phyloP scores from a whole-genome alignment of 2,329 filamentous ascomycete species.

The Sporothrix humicola region DNA sequence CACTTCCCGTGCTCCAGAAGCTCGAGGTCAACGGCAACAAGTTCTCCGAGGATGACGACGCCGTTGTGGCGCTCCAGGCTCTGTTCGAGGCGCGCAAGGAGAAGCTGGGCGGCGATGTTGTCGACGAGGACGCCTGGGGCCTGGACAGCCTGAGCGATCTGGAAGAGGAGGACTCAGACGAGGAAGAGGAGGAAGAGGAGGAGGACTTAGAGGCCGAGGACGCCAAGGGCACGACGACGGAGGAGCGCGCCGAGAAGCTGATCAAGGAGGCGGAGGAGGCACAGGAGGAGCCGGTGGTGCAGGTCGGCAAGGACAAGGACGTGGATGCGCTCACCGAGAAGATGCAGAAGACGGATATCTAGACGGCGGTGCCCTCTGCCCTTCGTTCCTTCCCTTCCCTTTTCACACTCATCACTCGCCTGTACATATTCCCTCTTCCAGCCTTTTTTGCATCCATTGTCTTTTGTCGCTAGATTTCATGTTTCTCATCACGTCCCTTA shows the following conservation, averaged over 20 bases:
- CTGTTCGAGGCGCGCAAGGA: conserved; percentile 81
- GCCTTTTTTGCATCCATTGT: conserved; percentile 23
- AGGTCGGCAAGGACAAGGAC: conserved; percentile 69
- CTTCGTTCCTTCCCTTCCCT: not conserved
- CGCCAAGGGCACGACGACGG: conserved; percentile 54
- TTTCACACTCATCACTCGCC: not conserved
- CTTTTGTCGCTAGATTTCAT: conserved; percentile 8
- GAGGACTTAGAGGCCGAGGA: conserved; percentile 73
- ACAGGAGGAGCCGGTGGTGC: conserved; percentile 74
- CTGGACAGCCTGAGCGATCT: conserved; percentile 86
- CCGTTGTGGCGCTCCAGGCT: conserved; percentile 69
- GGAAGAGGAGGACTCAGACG: conserved; percentile 75
- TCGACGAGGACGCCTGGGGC: conserved; percentile 82
- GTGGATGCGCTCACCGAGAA: conserved; percentile 81
- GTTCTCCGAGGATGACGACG: conserved; percentile 82
- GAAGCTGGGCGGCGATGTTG: conserved; percentile 65
- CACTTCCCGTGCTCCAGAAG: conserved; percentile 77
- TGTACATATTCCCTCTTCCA: conserved; percentile 22
- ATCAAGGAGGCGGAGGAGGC: conserved; percentile 72
- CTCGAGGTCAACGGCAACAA: conserved; percentile 97
- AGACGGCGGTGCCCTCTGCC: not conserved
- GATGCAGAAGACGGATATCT: conserved; percentile 72
- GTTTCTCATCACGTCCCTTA: conserved; percentile 21
- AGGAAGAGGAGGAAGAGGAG: conserved; percentile 71
- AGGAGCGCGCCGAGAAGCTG: conserved; percentile 72